phyloP scores from a whole-genome alignment of 1,139 yeast species.

The Maudiozyma humilis region DNA sequence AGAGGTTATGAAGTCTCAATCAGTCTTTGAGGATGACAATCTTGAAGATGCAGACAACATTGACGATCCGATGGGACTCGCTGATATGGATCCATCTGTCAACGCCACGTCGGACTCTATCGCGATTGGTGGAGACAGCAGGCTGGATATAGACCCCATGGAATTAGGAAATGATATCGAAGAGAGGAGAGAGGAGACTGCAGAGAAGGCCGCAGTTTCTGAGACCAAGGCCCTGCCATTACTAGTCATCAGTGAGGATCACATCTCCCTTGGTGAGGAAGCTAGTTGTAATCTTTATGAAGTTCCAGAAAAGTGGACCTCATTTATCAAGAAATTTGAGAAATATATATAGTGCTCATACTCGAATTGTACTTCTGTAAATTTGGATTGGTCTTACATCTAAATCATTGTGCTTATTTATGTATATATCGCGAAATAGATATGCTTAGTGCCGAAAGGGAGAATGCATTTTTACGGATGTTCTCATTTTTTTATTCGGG shows the following conservation, averaged over 20 bases:
- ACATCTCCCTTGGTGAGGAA: conserved; percentile 17
- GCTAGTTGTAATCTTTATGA: conserved; percentile 25
- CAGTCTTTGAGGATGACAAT: conserved; percentile 16
- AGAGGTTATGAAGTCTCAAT: conserved; percentile 25
- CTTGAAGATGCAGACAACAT: neutral
- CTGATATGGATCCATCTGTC: neutral
- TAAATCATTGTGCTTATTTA: too few relatives aligned
- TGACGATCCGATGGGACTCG: conserved; percentile 5
- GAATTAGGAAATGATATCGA: conserved; percentile 4
- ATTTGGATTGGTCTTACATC: too few relatives aligned
- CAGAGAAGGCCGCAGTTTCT: conserved; percentile 4
- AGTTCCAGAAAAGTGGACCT: conserved; percentile 18
- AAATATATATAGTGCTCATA: conserved; percentile 2
- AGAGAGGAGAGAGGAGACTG: neutral
- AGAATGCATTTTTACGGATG: neutral
- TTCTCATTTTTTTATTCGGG: too few relatives aligned
- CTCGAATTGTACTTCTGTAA: neutral
- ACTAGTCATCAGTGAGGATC: conserved; percentile 27
- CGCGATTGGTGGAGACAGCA: conserved; percentile 6
- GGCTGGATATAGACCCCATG: conserved; percentile 9
- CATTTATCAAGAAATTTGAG: conserved; percentile 14
- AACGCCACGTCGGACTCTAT: neutral
- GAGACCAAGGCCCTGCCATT: conserved; percentile 4
- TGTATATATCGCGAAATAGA: too few relatives aligned
- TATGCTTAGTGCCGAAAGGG: too few relatives aligned